Base-by-base conservation (phyloP, 352 stramenopile species). In the Phytopythium delawarense region DNA sequence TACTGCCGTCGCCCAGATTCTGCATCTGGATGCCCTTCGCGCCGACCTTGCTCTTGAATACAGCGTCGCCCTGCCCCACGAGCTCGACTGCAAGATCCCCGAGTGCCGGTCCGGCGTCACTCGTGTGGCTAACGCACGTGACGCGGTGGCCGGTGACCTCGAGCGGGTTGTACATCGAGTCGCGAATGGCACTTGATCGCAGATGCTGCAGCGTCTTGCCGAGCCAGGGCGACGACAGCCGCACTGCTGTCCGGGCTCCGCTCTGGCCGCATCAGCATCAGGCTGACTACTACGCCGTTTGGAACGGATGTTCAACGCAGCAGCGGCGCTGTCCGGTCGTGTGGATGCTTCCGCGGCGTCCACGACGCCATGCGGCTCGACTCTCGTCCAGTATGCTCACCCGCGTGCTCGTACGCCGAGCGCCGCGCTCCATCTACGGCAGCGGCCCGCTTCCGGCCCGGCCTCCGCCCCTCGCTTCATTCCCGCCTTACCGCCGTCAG, bases 121-220 rank as follows among this genome's bases (percentile, higher is more conserved):
- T 84, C 42, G 83, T 91, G 65, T 92, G 86, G 65, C 82, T 93
- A 32, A 93, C 72, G 18, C 84, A 78, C 1, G 82, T 61, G 32
- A 93, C 86, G 21, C 67, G 60, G 57, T 93, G 84, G 54, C 86
- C 86, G 32, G 78, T 79, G 65, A 91, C 93, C 73, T 93, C 86
- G 35, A 95, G 66, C 53, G 93, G 48, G 40, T 93, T 95, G 62
- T 79, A 83, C 60, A 95, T 71, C 37, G 81, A 91, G 63, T 95
- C 86, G 42, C 86, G 84, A 20, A 95, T 74, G 16, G 91, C 86
- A 40, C 80, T 91, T 20, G 86, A 92, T 7, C 86, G 79, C 62
- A 95, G 67, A 53, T 95, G 86, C 53, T 95, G 86, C 25, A 95
- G 69, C 63, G 91, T 91, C 72, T 93, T 95, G 67, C 86, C 86